Base-by-base conservation (phyloP, 2,329 filamentous ascomycete genomes). In the Aspergillus sp. region DNA sequence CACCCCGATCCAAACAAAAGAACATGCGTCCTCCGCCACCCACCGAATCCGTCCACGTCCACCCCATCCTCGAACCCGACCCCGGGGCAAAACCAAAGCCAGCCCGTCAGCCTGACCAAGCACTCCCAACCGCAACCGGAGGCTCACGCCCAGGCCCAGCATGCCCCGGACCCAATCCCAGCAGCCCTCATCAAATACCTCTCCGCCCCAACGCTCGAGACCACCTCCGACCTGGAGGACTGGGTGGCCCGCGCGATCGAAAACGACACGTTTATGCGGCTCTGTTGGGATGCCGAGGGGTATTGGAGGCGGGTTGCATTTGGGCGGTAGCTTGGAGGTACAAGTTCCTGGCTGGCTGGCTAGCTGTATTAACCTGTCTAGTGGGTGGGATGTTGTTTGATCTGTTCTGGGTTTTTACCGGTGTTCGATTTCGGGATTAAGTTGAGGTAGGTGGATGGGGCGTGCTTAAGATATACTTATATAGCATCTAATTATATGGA, bases 211-310 rank as follows among this genome's bases (percentile, higher is more conserved):
- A 51, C 45, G 1, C 22, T 44, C 3, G 56, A 63, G 33, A 53
- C 61, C 11, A 45, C 49, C 8, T 45, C 43, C 2, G 40, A 52
- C 7, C 40, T 66, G 7, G 56, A 60, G 35, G 52, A 53, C 24
- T 66, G 61, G 55, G 53, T 67, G 27, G 65, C 61, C 30, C 41
- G 52, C 10, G 49, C 62, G 32, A 45, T 67, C 1, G 56, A 66
- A 17, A 55, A 63, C 15, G 59, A 64, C 15, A 44, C 35, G 3
- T 67, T 67, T 32, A 39, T 59, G 15, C 39, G 45, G 15, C 44
- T 67, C 8, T 64, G 60, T 33, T 48, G 60, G 42, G 58, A 61
- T 40, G 44, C 66, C 4, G 59, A 65, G 31, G 49, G 50, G 1
- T 47, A 58, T 12, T 66, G 62, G 61, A 48, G 43, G 30, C 48